Evolutionary conservation across 495 filamentous ascomycete species (phyloP), one percentile per base, ranked within the genome.

Genomic region (Talaromyces adpressus): DNA sequence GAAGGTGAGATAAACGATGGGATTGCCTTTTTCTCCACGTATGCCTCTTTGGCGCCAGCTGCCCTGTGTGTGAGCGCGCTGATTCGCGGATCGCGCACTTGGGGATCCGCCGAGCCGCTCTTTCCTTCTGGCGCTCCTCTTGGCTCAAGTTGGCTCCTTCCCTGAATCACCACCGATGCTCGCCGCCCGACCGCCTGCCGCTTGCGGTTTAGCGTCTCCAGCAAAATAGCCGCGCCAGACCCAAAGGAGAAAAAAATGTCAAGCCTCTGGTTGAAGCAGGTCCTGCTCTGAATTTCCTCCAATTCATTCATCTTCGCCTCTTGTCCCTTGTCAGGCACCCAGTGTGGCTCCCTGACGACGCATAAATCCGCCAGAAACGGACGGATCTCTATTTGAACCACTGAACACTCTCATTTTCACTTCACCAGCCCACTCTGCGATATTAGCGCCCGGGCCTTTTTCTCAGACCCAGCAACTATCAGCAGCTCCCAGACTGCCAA

Each of bases 1-100:
- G 52, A 29, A 29, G 16, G 52, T 5, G 49, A 25, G 49, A 53
- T 53, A 25, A 53, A 53, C 23, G 51, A 53, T 4, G 39, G 30
- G 22, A n/a, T 14, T 18, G 57, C 52, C 36, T 60, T 62, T 69
- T 67, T 63, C 68, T 67, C 67, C 67, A 69, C 68, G 68, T 69
- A 67, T 66, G 68, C 68, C 59, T 67, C 61, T 58, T 69, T 39
- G 62, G 53, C 16, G 52, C 27, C 52, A 56, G 52, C 52, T 56
- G 52, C 52, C 6, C 11, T 36, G 25, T 25, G 41, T 51, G 30
- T 64, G 64, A 56, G 62, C 41, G 62, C 57, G 30, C 41, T 59
- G 36, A 56, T 27, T 47, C 52, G 63, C 53, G 52, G 27, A 56
- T 56, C 20, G 52, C 9, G 52, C 11, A 23, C 52, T 56, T 14